These are phyloP conservation scores for Zygotorulaspora florentina DNA, from an alignment of 805 yeast genomes.

Conservation along the genomic window DNA sequence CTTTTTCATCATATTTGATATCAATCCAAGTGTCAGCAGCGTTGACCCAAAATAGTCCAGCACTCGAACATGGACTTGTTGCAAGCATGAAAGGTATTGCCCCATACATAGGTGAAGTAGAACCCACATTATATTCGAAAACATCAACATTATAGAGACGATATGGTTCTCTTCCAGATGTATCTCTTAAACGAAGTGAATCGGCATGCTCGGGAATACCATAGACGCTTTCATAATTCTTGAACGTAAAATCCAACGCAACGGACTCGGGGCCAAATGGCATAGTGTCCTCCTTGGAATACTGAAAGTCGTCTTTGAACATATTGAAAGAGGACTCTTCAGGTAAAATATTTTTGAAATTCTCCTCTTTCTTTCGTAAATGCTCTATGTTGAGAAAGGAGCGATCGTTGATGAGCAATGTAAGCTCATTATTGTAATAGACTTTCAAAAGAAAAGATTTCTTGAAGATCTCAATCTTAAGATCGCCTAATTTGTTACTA, in stretches of 20 bases:
- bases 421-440: constrained; percentile 41
- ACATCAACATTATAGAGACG: constrained; percentile 90
- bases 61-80: constrained; percentile 49
- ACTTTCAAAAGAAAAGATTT: constrained; percentile 39
- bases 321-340: constrained; percentile 63
- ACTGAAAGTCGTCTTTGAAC: constrained; percentile 69
- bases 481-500: constrained; percentile 2
- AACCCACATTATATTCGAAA: constrained; percentile 83
- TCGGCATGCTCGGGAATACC: constrained; percentile 99
- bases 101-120: constrained; percentile 91
- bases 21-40: constrained; percentile 91
- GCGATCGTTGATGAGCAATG: constrained; percentile 62
- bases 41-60: constrained; percentile 88
- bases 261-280: constrained; percentile 89
- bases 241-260: constrained; percentile 69
- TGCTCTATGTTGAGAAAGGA: constrained; percentile 81
- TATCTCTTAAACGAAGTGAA: constrained; percentile 66
- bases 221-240: constrained; percentile 58
- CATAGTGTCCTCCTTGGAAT: constrained; percentile 57
- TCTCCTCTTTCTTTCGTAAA: constrained; percentile 48
- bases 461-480: constrained; percentile 9
- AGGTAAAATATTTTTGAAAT: constrained; percentile 42
- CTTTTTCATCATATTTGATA: constrained; percentile 36
- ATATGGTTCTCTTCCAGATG: constrained; percentile 64
- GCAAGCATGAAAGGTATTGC: constrained; percentile 85